phyloP scores from a whole-genome alignment of 2,329 filamentous ascomycete genomes.

The Trichoderma sp. region DNA sequence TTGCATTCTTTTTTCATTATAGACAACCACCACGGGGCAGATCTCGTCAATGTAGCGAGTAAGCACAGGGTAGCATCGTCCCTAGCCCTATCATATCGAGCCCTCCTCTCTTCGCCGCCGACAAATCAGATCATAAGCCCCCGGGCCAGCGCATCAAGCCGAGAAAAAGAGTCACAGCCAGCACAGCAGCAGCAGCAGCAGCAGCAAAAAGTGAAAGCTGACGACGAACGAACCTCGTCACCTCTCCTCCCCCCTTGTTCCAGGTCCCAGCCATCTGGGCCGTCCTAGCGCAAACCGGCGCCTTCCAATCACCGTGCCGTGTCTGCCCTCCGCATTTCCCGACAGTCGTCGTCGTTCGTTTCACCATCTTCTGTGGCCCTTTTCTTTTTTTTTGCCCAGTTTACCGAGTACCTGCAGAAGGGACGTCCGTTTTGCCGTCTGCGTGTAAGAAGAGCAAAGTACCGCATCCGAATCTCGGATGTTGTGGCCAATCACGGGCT shows the following conservation, averaged over 20 bases:
- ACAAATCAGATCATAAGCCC: slow-evolving; percentile 15
- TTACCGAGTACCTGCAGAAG: neutral
- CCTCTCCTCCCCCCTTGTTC: neutral
- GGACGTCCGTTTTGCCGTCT: neutral
- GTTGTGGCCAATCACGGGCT: neutral
- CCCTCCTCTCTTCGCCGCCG: neutral
- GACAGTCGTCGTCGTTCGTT: neutral
- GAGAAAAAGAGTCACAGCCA: neutral
- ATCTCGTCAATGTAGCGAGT: slow-evolving; percentile 4
- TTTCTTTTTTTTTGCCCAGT: neutral
- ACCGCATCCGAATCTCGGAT: neutral
- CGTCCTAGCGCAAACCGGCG: slow-evolving; percentile 25
- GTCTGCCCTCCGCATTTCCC: slow-evolving; percentile 24
- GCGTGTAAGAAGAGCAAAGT: too few species aligned
- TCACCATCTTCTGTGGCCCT: neutral
- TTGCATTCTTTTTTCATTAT: neutral
- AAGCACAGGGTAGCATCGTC: slow-evolving; percentile 25
- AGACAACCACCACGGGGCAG: neutral
- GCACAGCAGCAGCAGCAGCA: neutral
- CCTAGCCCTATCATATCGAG: slow-evolving; percentile 22
- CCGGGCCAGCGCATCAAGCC: neutral
- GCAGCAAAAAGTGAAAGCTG: neutral
- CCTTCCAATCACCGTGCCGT: slow-evolving; percentile 19
- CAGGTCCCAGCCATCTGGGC: slow-evolving; percentile 25
- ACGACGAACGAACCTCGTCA: neutral